phyloP scores from a whole-genome alignment of 1,284 basidiomycete species.

The Afroboletus lepidellus region DNA sequence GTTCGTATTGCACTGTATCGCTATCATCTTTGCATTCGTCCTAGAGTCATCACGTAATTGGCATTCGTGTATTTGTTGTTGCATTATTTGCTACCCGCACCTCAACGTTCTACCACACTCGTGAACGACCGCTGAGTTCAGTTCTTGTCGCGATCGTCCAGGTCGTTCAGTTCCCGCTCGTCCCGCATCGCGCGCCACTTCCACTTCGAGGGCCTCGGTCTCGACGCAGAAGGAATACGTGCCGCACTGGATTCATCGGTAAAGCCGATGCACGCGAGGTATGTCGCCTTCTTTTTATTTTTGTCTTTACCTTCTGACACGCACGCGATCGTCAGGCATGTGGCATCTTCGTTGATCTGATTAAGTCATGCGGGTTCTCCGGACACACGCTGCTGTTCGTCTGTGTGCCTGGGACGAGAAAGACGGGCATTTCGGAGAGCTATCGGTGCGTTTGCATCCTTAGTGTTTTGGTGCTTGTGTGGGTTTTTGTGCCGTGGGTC shows the following conservation, averaged over 20 bases:
- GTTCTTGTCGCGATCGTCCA: too few relatives aligned
- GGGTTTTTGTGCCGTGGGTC: not conserved
- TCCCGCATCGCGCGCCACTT: constrained; percentile 91
- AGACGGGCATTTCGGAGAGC: constrained; percentile 93
- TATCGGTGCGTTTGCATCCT: constrained; percentile 76
- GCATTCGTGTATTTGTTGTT: too few relatives aligned
- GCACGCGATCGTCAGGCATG: constrained; percentile 63
- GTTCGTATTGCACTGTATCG: too few relatives aligned
- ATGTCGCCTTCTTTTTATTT: not conserved
- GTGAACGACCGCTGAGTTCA: too few relatives aligned
- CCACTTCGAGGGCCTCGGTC: constrained; percentile 94
- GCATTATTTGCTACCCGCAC: too few relatives aligned
- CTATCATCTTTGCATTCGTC: too few relatives aligned
- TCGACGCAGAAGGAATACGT: constrained; percentile 82
- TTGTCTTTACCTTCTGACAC: not conserved
- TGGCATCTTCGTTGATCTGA: constrained; percentile 87
- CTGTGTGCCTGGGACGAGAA: constrained; percentile 90
- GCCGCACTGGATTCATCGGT: constrained; percentile 86
- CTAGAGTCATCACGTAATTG: too few relatives aligned
- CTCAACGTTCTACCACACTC: too few relatives aligned
- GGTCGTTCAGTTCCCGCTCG: too few relatives aligned
- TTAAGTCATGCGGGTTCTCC: constrained; percentile 90
- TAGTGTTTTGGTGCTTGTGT: too few relatives aligned
- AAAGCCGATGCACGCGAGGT: constrained; percentile 92
- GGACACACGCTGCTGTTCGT: constrained; percentile 86